Percentiles rank a stretch among this genome's conserved stretches.
phyloP scores from a whole-genome alignment of 2,329 filamentous ascomycete genomes.

The Fusarium redolens region DNA sequence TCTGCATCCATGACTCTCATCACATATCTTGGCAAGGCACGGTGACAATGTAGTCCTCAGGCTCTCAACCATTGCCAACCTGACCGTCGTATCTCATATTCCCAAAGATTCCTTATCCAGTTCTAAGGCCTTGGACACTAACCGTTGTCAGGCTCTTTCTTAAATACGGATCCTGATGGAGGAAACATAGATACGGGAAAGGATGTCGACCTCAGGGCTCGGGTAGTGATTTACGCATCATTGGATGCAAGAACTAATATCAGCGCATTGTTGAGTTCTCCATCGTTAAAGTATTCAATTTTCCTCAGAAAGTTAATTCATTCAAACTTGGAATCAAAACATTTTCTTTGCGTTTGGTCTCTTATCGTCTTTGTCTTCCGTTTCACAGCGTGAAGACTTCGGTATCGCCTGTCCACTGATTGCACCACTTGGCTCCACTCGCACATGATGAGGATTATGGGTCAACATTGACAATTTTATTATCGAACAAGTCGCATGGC shows the following conservation, averaged over 20 bases:
- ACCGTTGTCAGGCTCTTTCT: background rate
- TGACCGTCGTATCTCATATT: fast-evolving
- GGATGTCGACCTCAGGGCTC: background rate
- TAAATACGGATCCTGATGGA: fast-evolving
- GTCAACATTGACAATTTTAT: background rate
- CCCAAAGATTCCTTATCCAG: too few species aligned
- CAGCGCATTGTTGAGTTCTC: fast-evolving
- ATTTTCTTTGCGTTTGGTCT: too few species aligned
- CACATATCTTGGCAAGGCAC: too few species aligned
- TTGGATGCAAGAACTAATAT: background rate
- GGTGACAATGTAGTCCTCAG: background rate
- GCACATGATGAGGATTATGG: background rate
- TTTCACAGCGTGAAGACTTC: background rate
- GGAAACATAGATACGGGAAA: too few species aligned
- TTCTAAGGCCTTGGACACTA: too few species aligned
- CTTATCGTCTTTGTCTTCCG: too few species aligned
- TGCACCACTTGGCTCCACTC: conserved; percentile 12
- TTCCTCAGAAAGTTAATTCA: fast-evolving
- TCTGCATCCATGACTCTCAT: background rate
- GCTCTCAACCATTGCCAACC: background rate
- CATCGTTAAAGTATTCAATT: background rate
- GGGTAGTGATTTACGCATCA: background rate
- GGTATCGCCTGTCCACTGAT: background rate
- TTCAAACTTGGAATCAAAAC: fast-evolving
- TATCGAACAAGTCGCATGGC: too few species aligned